These are phyloP conservation scores for Apiotrichum mycotoxinovorans DNA, from an alignment of 1,284 basidiomycete species.

Conservation along the genomic window DNA sequence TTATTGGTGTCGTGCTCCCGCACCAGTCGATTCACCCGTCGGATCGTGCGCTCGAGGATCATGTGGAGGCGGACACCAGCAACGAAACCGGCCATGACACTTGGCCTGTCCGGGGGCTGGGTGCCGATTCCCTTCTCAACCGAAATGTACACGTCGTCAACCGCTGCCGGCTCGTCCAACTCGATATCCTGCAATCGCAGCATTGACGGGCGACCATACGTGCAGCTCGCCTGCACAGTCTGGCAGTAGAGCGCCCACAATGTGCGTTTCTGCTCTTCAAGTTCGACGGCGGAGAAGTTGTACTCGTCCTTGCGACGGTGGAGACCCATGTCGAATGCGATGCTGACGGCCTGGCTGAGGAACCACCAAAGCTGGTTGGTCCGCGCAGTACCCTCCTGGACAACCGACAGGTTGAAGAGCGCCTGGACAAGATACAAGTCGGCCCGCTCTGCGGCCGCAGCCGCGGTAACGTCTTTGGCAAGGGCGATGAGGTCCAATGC, in stretches of 20 bases:
- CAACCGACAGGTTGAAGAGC: conserved; percentile 33
- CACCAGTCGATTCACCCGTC: conserved; percentile 26
- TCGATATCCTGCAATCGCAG: conserved; percentile 29
- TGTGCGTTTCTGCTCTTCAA: conserved; percentile 34
- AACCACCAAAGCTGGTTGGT: conserved; percentile 29
- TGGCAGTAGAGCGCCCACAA: conserved; percentile 38
- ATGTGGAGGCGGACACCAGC: conserved; percentile 32
- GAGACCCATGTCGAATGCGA: conserved; percentile 34
- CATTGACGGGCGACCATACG: conserved; percentile 33
- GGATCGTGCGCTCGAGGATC: conserved; percentile 31
- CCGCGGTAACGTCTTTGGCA: conserved; percentile 19
- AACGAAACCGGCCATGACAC: conserved; percentile 36
- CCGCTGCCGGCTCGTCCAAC: conserved; percentile 31
- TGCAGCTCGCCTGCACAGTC: conserved; percentile 32
- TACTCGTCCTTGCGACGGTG: conserved; percentile 32
- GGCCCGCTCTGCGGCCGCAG: conserved; percentile 24
- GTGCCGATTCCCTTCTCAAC: conserved; percentile 29
- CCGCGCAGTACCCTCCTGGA: conserved; percentile 31
- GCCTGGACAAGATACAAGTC: conserved; percentile 35
- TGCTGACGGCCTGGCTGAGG: conserved; percentile 31
- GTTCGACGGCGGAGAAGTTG: conserved; percentile 30
- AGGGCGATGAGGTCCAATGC: conserved; percentile 22
- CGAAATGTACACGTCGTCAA: conserved; percentile 35
- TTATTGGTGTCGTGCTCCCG: conserved; percentile 10
- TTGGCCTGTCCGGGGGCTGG: conserved; percentile 30